Evolutionary conservation across 2,329 filamentous ascomycete species (phyloP), one percentile per base, ranked within the genome.

Genomic region (Aspergillus persii): DNA sequence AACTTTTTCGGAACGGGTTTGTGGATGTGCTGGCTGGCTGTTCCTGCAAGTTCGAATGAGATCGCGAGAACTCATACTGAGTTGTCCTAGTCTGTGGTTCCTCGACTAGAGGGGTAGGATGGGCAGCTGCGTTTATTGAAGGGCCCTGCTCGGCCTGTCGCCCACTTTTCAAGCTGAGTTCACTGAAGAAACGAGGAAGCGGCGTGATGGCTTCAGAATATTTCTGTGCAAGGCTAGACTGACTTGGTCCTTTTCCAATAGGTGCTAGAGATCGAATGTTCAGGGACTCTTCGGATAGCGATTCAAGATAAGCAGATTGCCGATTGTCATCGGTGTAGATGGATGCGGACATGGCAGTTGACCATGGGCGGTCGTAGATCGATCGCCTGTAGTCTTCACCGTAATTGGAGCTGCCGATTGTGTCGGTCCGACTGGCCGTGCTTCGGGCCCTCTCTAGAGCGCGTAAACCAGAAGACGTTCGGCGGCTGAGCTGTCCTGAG

Each of bases 151-250:
- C 71, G 31, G 66, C 57, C 2, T 62, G 70, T 30, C 62, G 65
- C 39, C 58, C 56, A 62, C 69, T 69, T 53, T 57, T 63, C 54
- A 76, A 53, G 56, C 73, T 76, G 18, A 66, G 62, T 41, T 76
- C 71, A 48, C 73, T 76, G 67, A 70, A 74, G 60, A 74, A 74
- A 18, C 69, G 71, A 8, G 74, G 74, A 9, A 76, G 66, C 2
- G 74, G 73, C 8, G 73, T 67, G 54, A 76, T 72, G 15, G 71
- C 68, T 8, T 71, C 70, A 0, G 73, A 72, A 58, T 76, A 76
- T 51, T 75, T 69, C 50, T 74, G 72, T 8, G 74, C 74, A n/a
- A 75, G 59, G 55, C 71, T 75, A 27, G 72, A 61, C 58, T 75
- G 73, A 47, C 73, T 76, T 41, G 68, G 68, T 9, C 66, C 66